Base-by-base conservation (phyloP, 345 rosid genomes). In the Gossypium longicalyx region DNA sequence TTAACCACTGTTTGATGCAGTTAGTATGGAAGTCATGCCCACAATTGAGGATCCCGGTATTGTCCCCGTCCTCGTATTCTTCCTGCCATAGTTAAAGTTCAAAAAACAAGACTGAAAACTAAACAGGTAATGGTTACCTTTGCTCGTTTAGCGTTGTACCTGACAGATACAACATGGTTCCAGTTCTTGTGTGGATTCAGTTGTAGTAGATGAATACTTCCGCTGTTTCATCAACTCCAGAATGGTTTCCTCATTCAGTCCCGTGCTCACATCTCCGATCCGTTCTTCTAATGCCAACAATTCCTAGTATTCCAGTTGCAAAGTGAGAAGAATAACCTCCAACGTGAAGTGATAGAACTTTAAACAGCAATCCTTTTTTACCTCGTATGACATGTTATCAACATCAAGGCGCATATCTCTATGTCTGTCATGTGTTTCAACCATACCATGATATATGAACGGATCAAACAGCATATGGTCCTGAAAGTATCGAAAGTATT, bases 381-480 rank as follows among this genome's bases (percentile, higher is more conserved):
- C 98, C 97, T 94, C 98, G 7, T 94, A 92, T 22, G 98, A 91
- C 98, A 94, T 94, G 86, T 92, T 89, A 83, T 94, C 98, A 60
- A 91, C 95, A 70, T 94, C 98, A 56, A 94, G 97, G 67, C 97
- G 93, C 98, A 94, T 84, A 58, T 92, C 97, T 76, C 90, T 85
- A 70, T 94, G 98, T 80, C 93, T 85, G 83, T 94, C 98, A 64
- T 91, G 95, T 75, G 83, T 59, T 74, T 92, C 95, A 23, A 90
- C 89, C 81, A 88, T 81, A 61, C 98, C 87, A 74, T 89, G 84
- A 78, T 84, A 80, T 60, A 89, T 71, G 72, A 88, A 85, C 34
- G 92, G 98, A 80, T 92, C 96, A 16, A 94, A 87, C 62, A 89
- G 82, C 92, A 87, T 82, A 80, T 88, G 88, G 83, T 94, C 98